These are phyloP conservation scores for Saccharomycopsis hybrid DNA, from an alignment of 1,139 yeast species.

Conservation along the genomic window DNA sequence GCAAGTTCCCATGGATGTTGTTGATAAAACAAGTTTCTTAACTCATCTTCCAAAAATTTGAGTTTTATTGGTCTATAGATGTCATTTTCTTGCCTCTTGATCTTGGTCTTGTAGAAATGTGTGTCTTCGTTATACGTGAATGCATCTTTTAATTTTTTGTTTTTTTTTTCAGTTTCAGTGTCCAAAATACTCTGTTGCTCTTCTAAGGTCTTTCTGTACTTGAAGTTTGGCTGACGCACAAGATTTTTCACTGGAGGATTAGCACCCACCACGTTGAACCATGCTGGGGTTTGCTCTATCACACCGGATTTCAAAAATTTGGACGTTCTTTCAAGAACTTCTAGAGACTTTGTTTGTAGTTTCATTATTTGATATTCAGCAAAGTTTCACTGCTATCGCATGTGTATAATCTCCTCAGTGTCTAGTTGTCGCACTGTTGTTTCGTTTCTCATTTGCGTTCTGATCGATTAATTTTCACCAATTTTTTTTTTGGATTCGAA, in stretches of 20 bases:
- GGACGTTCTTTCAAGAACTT: conserved; percentile 72
- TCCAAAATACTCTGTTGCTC: conserved; percentile 23
- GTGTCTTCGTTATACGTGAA: conserved; percentile 13
- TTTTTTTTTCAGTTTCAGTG: conserved; percentile 20
- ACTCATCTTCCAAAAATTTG: conserved; percentile 70
- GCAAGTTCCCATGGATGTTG: conserved; percentile 99
- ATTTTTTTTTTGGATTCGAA: too few species aligned
- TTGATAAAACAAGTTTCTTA: conserved; percentile 73
- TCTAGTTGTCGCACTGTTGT: too few species aligned
- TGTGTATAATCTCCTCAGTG: too few species aligned
- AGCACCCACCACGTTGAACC: conserved; percentile 79
- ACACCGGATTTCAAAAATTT: conserved; percentile 62
- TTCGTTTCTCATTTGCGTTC: too few species aligned
- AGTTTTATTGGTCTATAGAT: conserved; percentile 57
- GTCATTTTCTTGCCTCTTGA: conserved; percentile 29
- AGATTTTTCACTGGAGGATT: conserved; percentile 71
- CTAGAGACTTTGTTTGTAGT: conserved; percentile 60
- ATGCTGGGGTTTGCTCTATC: conserved; percentile 64
- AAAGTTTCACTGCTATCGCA: too few species aligned
- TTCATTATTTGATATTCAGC: conserved; percentile 57
- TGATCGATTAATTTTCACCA: too few species aligned
- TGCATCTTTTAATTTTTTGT: conserved; percentile 7
- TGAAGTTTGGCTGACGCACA: conserved; percentile 40
- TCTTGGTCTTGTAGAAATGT: conserved; percentile 48
- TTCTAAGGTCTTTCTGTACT: conserved; percentile 22